A percentile compares a stretch with the other conserved stretches of the same genome.
phyloP scores from a whole-genome alignment of 768 basidiomycete genomes.

The Auricularia cornea region DNA sequence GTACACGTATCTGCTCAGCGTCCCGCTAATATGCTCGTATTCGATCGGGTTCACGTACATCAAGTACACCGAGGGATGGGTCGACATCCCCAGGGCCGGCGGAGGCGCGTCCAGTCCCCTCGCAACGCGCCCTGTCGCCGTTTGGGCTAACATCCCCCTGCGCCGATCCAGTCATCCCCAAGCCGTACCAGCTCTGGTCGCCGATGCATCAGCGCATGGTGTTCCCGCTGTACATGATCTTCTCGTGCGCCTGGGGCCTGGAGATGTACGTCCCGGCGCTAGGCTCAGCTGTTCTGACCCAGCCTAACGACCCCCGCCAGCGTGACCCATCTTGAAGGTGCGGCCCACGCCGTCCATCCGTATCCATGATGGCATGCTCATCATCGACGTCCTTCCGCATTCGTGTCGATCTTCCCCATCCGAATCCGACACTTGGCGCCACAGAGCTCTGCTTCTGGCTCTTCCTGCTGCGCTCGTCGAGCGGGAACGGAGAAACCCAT shows the following conservation, averaged over 20 bases:
- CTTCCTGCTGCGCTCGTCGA: conserved; percentile 62
- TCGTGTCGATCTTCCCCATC: background rate
- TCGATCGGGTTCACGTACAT: conserved; percentile 58
- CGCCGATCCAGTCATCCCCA: conserved; percentile 47
- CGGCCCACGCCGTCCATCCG: background rate
- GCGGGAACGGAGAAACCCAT: conserved; percentile 41
- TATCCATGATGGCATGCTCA: background rate
- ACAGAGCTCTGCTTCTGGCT: conserved; percentile 83
- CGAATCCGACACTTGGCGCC: conserved; percentile 3
- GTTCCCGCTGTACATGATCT: conserved; percentile 56
- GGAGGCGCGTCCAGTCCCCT: conserved; percentile 32
- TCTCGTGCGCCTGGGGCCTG: conserved; percentile 61
- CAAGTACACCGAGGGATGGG: conserved; percentile 66
- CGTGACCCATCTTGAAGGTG: conserved; percentile 76
- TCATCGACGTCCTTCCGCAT: background rate
- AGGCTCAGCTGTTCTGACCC: background rate
- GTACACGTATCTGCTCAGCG: conserved; percentile 62
- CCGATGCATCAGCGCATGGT: conserved; percentile 37
- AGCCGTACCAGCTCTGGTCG: conserved; percentile 54
- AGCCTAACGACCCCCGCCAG: conserved; percentile 32
- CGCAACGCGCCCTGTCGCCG: too few species aligned
- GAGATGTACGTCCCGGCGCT: conserved; percentile 52
- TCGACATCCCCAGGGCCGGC: conserved; percentile 35
- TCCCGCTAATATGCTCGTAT: conserved; percentile 54
- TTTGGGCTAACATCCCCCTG: background rate